phyloP scores from a whole-genome alignment of 495 filamentous ascomycete genomes.

The Penicillium salamii region DNA sequence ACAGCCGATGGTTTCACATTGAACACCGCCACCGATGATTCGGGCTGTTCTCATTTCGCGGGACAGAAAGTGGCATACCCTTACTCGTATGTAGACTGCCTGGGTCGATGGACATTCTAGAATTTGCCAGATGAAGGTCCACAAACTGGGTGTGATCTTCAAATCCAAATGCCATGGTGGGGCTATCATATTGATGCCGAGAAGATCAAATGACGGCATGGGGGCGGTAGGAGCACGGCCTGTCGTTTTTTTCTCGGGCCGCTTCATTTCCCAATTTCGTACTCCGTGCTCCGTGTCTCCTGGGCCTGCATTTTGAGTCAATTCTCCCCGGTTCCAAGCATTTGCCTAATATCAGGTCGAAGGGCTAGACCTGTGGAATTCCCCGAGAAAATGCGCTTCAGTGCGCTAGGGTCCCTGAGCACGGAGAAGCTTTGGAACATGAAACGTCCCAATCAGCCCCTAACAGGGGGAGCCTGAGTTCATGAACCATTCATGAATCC shows the following conservation, averaged over 20 bases:
- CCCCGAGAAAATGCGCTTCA: background rate
- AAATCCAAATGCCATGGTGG: background rate
- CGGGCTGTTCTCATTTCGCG: background rate
- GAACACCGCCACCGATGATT: background rate
- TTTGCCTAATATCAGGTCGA: too few species aligned
- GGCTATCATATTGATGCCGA: background rate
- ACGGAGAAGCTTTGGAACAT: conserved; percentile 15
- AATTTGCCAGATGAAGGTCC: background rate
- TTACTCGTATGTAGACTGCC: too few species aligned
- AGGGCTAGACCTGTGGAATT: background rate
- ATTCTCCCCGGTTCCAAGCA: conserved; percentile 1
- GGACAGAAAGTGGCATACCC: too few species aligned
- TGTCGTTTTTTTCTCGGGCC: background rate
- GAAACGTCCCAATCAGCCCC: conserved; percentile 7
- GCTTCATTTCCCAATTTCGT: background rate
- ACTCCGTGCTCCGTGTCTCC: too few species aligned
- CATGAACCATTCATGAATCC: background rate
- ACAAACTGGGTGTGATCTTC: background rate
- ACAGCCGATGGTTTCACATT: conserved; percentile 1
- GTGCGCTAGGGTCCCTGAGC: background rate
- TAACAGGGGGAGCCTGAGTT: too few species aligned
- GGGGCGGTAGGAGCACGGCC: background rate
- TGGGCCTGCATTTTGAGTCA: background rate
- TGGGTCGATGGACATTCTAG: background rate
- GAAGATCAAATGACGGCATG: background rate